Evolutionary conservation across 139 green algal genomes (phyloP).

Genomic region (Coelastrella sp.): DNA sequence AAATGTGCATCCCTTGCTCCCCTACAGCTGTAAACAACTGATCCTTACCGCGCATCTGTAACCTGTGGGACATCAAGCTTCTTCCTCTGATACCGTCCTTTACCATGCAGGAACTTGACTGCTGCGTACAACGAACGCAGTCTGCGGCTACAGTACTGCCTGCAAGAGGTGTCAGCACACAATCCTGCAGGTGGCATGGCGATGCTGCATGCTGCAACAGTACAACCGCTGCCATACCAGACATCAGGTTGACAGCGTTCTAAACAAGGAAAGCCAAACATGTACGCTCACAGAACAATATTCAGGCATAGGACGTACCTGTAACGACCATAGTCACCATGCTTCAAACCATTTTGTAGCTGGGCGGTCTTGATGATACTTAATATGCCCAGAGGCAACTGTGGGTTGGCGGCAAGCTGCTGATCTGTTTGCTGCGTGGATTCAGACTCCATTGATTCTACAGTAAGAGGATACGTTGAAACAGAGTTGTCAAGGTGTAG

Average conservation of each 20-base stretch:
- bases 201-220: too few relatives aligned
- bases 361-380: constrained; percentile 72
- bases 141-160: constrained; percentile 86
- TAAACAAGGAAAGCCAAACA: too few relatives aligned
- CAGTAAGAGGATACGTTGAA: neutral
- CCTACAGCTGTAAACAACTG: neutral
- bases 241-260: too few relatives aligned
- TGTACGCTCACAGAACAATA: neutral
- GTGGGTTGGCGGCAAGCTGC: neutral
- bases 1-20: too few relatives aligned
- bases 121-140: constrained; percentile 85
- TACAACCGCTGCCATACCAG: too few relatives aligned
- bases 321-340: constrained; percentile 86
- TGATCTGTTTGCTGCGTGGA: neutral
- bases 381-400: constrained; percentile 59
- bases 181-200: too few relatives aligned
- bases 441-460: constrained; percentile 1
- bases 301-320: constrained; percentile 56
- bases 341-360: constrained; percentile 82
- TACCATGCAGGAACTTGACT: constrained; percentile 89
- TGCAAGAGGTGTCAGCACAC: constrained; percentile 51
- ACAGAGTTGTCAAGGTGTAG: too few relatives aligned
- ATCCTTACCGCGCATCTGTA: constrained; percentile 74
- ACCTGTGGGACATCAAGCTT: constrained; percentile 74
- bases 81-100: constrained; percentile 86